Base-by-base conservation (phyloP, 2,329 filamentous ascomycete species). In the Zymoseptoria passerinii region DNA sequence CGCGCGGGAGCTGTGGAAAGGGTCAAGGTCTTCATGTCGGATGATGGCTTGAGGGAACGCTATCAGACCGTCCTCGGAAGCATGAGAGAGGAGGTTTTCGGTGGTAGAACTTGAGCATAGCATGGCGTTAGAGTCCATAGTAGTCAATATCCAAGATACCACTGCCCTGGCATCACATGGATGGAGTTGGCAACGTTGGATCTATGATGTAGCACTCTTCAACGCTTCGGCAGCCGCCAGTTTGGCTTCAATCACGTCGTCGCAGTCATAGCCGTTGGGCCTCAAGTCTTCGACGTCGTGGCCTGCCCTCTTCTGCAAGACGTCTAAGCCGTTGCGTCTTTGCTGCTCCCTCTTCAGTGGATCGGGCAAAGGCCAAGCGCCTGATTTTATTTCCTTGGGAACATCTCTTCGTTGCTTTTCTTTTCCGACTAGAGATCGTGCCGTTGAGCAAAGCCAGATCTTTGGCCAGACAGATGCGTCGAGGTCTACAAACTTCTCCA, bases 351-450 rank as follows among this genome's bases (percentile, higher is more conserved):
- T 57, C 4, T 64, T 55, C 18, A 71, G 59, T 5, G 68, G 66
- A 60, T 71, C 68, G 1, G 68, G 67, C 18, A 71, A 56, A n/a
- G 61, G 61, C 63, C 63, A 66, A 3, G 62, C 62, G 19, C 58
- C 62, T 23, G 60, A 58, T 28, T 60, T 58, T 9, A 9, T 48
- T 27, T 65, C 57, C 72, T 66, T 67, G 52, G 64, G 66, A 8
- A 58, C 63, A 13, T 65, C 61, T 48, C 68, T 59, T 65, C 82
- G 85, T 67, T 84, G 82, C 69, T 87, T 88, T 67, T 84, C 82
- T 70, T 87, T 88, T 2, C 85, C 86, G 52, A 88, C 82, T 70
- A 89, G 75, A 67, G 83, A 86, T 61, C 86, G 77, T 44, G 83
- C 82, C 53, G 82, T 85, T 13, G 83, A 81, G 67, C 84, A 84